phyloP scores from a whole-genome alignment of 768 basidiomycete genomes.

The Agaricus sinodeliciosus region DNA sequence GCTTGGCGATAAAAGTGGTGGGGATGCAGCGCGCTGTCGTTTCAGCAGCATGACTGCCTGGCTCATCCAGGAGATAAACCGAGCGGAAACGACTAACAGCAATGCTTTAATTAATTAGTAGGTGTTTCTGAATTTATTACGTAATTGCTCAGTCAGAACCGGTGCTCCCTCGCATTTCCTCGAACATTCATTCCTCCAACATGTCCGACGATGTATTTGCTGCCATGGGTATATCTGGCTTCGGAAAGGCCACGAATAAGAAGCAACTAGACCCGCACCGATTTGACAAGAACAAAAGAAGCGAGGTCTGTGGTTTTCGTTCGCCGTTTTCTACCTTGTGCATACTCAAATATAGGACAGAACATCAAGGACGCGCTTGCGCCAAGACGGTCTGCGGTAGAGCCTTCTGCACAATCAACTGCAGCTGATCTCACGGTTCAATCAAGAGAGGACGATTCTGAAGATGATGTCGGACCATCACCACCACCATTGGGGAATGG shows the following conservation, averaged over 20 bases:
- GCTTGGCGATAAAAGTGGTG: conserved; percentile 20
- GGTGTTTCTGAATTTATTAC: conserved; percentile 1
- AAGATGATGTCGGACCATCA: conserved; percentile 20
- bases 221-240: conserved; percentile 79
- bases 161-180: background rate
- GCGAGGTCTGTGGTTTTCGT: conserved; percentile 25
- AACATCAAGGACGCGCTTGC: conserved; percentile 9
- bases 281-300: conserved; percentile 71
- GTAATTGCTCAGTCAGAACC: conserved; percentile 9
- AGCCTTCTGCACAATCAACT: background rate
- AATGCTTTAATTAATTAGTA: no score
- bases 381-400: conserved; percentile 15
- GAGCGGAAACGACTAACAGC: background rate
- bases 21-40: conserved; percentile 41
- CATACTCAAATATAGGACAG: conserved; percentile 4
- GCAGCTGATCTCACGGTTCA: background rate
- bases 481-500: conserved; percentile 13
- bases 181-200: background rate
- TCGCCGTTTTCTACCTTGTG: conserved; percentile 1
- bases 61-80: background rate
- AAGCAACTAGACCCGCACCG: conserved; percentile 66
- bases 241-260: conserved; percentile 69
- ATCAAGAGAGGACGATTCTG: conserved; percentile 14
- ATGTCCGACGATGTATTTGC: conserved; percentile 64
- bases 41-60: conserved; percentile 38